A percentile compares a stretch with the other conserved stretches of the same genome.
phyloP scores from a whole-genome alignment of 2,329 filamentous ascomycete species.

The Colletotrichum shisoi region DNA sequence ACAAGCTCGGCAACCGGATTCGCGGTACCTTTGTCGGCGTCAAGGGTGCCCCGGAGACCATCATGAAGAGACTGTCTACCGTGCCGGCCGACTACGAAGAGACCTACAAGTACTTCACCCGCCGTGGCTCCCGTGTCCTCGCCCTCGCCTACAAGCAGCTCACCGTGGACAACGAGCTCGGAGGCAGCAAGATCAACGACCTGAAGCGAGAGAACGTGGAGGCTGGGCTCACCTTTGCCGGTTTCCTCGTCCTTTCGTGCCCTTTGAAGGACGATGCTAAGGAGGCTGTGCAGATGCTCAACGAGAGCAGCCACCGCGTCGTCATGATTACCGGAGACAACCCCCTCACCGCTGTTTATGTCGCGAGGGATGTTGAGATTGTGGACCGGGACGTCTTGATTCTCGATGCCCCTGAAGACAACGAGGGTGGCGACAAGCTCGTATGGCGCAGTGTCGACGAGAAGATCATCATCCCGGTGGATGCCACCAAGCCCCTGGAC shows the following conservation, averaged over 20 bases:
- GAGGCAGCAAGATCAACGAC: conserved; percentile 86
- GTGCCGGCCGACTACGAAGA: conserved; percentile 92
- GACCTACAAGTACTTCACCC: conserved; percentile 97
- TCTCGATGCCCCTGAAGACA: conserved; percentile 91
- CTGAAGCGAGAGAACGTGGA: conserved; percentile 94
- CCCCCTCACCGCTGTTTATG: conserved; percentile 93
- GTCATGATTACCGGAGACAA: conserved; percentile 99
- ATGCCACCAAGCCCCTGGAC: conserved; percentile 82
- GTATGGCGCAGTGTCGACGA: conserved; percentile 97
- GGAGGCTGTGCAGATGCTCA: conserved; percentile 93
- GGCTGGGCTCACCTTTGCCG: conserved; percentile 83
- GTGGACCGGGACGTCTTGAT: conserved; percentile 95
- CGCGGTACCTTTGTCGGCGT: conserved; percentile 92
- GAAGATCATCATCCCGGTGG: conserved; percentile 82
- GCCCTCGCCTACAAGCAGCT: conserved; percentile 94
- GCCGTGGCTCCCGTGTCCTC: conserved; percentile 92
- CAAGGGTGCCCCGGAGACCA: conserved; percentile 97
- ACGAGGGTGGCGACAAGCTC: conserved; percentile 78
- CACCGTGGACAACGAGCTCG: conserved; percentile 80
- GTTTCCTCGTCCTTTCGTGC: conserved; percentile 93
- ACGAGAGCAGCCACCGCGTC: conserved; percentile 97
- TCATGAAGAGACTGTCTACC: conserved; percentile 87
- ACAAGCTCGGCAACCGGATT: conserved; percentile 77
- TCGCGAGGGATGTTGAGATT: conserved; percentile 94
- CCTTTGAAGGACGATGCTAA: conserved; percentile 96